Evolutionary conservation across 2,329 filamentous ascomycete species (phyloP), one percentile per base, ranked within the genome.

Genomic region (Dactylonectria estremocensis): DNA sequence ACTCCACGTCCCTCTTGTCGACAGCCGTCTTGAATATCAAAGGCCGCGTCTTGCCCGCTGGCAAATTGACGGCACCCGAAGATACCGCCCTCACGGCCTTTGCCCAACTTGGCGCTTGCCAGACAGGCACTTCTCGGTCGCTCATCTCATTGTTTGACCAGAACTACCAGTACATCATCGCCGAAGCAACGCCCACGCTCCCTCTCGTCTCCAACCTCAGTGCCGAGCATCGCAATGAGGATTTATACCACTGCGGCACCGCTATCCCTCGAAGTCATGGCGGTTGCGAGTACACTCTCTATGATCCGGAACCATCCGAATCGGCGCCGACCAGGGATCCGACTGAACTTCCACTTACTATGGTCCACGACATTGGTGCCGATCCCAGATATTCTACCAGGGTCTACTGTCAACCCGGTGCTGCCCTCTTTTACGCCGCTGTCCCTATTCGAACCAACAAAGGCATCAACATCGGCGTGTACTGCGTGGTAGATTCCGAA

Each of bases 81-180:
- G 71, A 78, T 10, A 77, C 77, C 58, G 50, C 50, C 50, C 79
- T 89, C 52, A 87, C 84, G 1, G 82, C 84, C 8, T 82, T 88
- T 58, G 85, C 86, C 20, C 85, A 88, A 71, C 80, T 88, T 3
- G 86, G 80, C 1, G 78, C 82, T 4, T 76, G 83, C 58, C 81
- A 83, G 14, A 77, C 87, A 4, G 77, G 81, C n/a, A 80, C 79
- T 4, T 74, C 79, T 18, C 81, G 85, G 33, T 78, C 81, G 14
- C 70, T 88, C 22, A 81, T 89, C 54, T 88, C 87, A 1, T 77
- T 89, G 20, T 88, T 89, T 67, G 86, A 87, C 69, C 76, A 76
- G 5, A 78, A 79, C 7, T 73, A 81, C 49, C 86, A 89, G 67
- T 82, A 87, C 67, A 77, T 89, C 22, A 76, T 89, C n/a, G 85